Percentiles rank a stretch among this genome's conserved stretches.
Conservation (phyloP, 2,329 filamentous ascomycete genomes). For the Ophiostoma australiae region DNA sequence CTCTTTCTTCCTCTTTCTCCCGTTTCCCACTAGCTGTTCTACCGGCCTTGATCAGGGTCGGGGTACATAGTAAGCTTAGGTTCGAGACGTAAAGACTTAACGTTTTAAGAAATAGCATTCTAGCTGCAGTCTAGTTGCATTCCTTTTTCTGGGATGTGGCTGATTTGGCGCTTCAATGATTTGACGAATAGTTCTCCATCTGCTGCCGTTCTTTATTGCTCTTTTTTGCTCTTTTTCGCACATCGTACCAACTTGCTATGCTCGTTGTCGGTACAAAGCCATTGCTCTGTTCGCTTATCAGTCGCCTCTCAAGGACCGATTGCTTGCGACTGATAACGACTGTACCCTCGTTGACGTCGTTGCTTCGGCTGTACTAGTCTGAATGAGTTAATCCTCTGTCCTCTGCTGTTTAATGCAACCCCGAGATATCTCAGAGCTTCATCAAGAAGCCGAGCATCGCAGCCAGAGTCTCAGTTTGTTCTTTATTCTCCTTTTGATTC, state of each 20-base stretch:
- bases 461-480: neutral
- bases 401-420: neutral
- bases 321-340: constrained; percentile 1
- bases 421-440: constrained; percentile 8
- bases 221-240: neutral
- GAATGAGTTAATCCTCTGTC: neutral
- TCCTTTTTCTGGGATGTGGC: neutral
- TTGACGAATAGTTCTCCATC: neutral
- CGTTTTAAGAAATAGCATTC: constrained; percentile 11
- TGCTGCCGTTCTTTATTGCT: neutral
- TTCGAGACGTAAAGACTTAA: constrained; percentile 17
- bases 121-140: neutral
- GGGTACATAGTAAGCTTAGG: neutral
- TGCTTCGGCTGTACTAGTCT: constrained; percentile 14
- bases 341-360: constrained; percentile 11
- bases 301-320: neutral
- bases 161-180: neutral
- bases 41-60: neutral
- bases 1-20: constrained; percentile 15
- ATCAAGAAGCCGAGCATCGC: constrained; percentile 4
- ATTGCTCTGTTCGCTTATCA: neutral
- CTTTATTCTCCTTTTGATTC: constrained; percentile 7
- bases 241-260: neutral
- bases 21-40: neutral
- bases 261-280: neutral